phyloP scores from a whole-genome alignment of 2,329 filamentous ascomycete species.

The Trichoderma harzianum region DNA sequence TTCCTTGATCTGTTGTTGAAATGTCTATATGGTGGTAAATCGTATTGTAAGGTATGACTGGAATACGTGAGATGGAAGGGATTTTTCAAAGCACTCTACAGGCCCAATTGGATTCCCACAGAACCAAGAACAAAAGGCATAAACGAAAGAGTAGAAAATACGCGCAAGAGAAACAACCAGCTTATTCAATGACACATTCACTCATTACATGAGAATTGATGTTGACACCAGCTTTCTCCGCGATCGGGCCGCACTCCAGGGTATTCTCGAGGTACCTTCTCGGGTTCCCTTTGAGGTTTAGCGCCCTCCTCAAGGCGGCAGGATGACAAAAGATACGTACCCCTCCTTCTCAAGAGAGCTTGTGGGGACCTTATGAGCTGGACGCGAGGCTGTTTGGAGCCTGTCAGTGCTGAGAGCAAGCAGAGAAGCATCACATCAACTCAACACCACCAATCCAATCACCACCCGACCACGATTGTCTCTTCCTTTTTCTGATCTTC shows the following conservation, averaged over 20 bases:
- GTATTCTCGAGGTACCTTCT: not conserved
- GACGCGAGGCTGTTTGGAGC: conserved; percentile 31
- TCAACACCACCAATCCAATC: not conserved
- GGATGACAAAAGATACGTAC: conserved; percentile 22
- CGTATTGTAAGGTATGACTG: not conserved
- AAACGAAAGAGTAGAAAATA: not conserved
- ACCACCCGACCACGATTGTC: not conserved
- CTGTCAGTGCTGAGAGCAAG: conserved; percentile 20
- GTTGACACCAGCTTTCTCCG: conserved; percentile 16
- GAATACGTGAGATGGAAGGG: not conserved
- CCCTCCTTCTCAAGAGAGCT: not conserved
- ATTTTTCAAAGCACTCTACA: not conserved
- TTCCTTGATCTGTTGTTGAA: not conserved
- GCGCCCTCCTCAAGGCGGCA: not conserved
- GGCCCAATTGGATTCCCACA: not conserved
- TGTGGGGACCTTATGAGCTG: not conserved
- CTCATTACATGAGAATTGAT: not conserved
- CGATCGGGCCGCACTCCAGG: conserved; percentile 20
- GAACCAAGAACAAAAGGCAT: not conserved
- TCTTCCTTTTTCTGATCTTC: not conserved
- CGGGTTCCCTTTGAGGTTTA: not conserved
- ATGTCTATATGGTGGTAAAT: not conserved
- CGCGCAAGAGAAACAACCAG: not conserved
- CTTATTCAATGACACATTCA: not conserved
- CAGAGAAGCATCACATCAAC: not conserved